Conservation (phyloP, 2,329 filamentous ascomycete species). For the Neonectria coccinea region DNA sequence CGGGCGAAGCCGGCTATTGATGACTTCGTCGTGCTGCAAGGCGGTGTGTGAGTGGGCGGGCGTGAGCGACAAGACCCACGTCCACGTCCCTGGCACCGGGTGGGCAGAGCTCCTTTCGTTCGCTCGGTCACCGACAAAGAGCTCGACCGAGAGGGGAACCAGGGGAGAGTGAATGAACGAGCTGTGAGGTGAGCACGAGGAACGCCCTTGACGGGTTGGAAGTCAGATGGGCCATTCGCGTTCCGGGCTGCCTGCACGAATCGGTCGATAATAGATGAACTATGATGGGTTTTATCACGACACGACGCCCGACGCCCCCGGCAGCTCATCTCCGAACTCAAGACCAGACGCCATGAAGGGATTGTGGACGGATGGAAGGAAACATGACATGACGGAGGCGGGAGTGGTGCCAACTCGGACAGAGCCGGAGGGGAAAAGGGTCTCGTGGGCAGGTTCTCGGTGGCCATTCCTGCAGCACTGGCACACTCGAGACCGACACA, state of each 20-base stretch:
- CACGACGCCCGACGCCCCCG: conserved; percentile 2
- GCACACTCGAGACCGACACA: conserved; percentile 35
- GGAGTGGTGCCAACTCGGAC: conserved; percentile 46
- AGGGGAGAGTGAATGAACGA: conserved; percentile 15
- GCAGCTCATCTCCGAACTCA: conserved; percentile 20
- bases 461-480: conserved; percentile 45
- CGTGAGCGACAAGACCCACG: conserved; percentile 34
- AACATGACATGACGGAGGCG: conserved; percentile 38
- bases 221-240: conserved; percentile 34
- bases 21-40: conserved; percentile 36
- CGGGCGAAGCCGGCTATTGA: conserved; percentile 38
- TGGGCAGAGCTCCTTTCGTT: conserved; percentile 22
- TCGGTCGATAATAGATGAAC: conserved; percentile 37
- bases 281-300: conserved; percentile 26
- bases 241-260: conserved; percentile 38
- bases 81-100: conserved; percentile 35
- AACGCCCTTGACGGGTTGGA: conserved; percentile 28
- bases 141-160: conserved; percentile 21
- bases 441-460: conserved; percentile 43
- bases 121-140: conserved; percentile 27
- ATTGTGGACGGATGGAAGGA: conserved; percentile 30
- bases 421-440: conserved; percentile 41
- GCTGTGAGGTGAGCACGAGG: conserved; percentile 10
- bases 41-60: conserved; percentile 44
- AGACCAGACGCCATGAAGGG: conserved; percentile 18